Base-by-base conservation (phyloP, 106 monocot species). In the Apostasia ramifera region DNA sequence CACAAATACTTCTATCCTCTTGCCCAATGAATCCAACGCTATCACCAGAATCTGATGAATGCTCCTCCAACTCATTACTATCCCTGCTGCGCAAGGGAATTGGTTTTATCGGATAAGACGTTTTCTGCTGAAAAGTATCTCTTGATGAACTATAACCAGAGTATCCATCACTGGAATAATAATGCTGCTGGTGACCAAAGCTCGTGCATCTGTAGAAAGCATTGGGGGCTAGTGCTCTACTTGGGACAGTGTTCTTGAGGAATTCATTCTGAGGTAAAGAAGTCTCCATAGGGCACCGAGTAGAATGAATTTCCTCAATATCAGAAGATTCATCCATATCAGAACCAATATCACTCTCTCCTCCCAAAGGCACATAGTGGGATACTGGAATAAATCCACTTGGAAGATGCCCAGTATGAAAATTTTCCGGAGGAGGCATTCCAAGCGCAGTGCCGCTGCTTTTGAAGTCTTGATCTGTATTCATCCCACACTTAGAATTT, bases 301-400 rank as follows among this genome's bases (percentile, higher is more conserved):
- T 8, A 50, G 50, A 4, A 50, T 50, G 8, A 5, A 50, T 50
- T 50, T 50, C 50, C 6, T 61, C 61, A 13, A 44, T 61, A 44
- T 61, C 61, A 0, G 61, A 61, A 61, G 61, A 44, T 44, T 61
- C 61, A 38, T 61, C 61, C 61, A 61, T 61, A 61, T 61, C 61
- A 61, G 61, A 61, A 61, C 40, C 61, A 4, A 44, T 43, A 43
- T 61, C 61, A 44, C 43, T 61, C 3, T 61, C 61, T 43, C 40
- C 61, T 3, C 11, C 43, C 61, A 61, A 44, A 44, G 61, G 61
- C 9, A 61, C 12, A 3, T 9, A 41, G 44, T 44, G 37, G 9
- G 61, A 12, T 43, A 44, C 12, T 2, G 61, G 44, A 44, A 61
- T 44, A 2, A 44, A 61, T 44, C 61, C 61, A 61, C 10, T 44